Base-by-base conservation (phyloP, 208 protist species). In the Acanthamoeba rhysodes region DNA sequence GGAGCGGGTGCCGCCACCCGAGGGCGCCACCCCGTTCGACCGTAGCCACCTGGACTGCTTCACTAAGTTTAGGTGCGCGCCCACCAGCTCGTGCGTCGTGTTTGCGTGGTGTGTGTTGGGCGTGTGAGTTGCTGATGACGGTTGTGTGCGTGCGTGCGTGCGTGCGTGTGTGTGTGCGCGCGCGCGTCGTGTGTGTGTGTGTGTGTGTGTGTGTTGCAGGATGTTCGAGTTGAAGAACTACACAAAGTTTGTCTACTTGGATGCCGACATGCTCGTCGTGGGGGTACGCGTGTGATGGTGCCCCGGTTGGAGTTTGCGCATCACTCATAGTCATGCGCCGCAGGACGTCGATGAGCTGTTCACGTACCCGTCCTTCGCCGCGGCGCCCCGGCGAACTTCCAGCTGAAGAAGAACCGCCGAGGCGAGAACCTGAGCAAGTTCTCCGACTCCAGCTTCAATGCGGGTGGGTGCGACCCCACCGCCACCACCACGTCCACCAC, bases 351-450 rank as follows among this genome's bases (percentile, higher is more conserved):
- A 87, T 41, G 78, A 87, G 0, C 78, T 87, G 50, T 87, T 87
- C 32, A 41, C 78, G 0, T 87, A 87, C 41, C 78, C 78, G 48
- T 87, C 78, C n/a, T 87, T 87, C 20, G 20, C 78, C 0, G 78
- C 78, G 29, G 78, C 78, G 2, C 78, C 78, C 41, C n/a, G n/a
- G n/a, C n/a, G n/a, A 87, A 87, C 50, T 87, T 87, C 32, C 78
- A 87, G 29, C 78, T 87, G 24, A 87, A 87, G 78, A 57, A 62
- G 18, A 87, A 37, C 78, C 41, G 53, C 24, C 37, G 29, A 24
- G 78, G 78, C 4, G 78, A 87, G 78, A 87, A 87, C 78, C 50
- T 87, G 78, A 87, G 78, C 78, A 87, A 87, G 78, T 87, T 87
- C 50, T 87, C 78, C 6, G 78, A 87, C 50, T 55, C 78, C 27